Base-by-base conservation (phyloP, 208 protist species). In the Acanthamoeba polyphaga region DNA sequence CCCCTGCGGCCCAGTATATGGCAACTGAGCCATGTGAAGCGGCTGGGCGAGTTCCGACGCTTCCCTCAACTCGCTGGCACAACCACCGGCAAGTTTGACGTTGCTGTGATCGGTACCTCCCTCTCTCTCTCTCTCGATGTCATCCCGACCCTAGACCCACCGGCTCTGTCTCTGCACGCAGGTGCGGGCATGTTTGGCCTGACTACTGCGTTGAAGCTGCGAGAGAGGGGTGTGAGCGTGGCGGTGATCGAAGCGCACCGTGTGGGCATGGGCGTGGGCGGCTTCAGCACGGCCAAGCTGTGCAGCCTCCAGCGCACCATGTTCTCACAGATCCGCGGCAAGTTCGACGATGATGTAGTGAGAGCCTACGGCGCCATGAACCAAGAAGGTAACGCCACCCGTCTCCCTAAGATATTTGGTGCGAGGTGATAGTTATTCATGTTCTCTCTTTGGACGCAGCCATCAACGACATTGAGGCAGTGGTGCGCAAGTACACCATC, bases 281-380 rank as follows among this genome's bases (percentile, higher is more conserved):
- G 60, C n/a, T 72, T 55, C 85, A 92, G 60, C 85, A 92, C 85
- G 9, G 85, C 85, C 51, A 92, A 92, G 85, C 85, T 92, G 2
- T 76, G 85, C 60, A 76, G 60, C 62, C 58, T 92, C 24, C 85
- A 92, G 43, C 53, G 85, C 85, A 68, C 34, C 46, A 55, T 68
- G 29, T 74, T 60, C 32, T 32, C 85, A 4, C 29, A 74, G 58
- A 68, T 92, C 15, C 22, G 34, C 13, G 24, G 17, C 60, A 55
- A 68, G 85, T 68, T 92, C 38, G 29, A 43, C 19, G 29, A 49
- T 15, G 85, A 92, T 34, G 85, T 68, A 2, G 24, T 92, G 8
- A 8, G 34, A 27, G 85, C 85, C 58, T 92, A 92, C 85, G 85
- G 60, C 51, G 24, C 17, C 60, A 76, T 92, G 53, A 92, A 72